These are phyloP conservation scores for Triticum dicoccoides DNA, from an alignment of 176 grass and related monocot genomes.

Conservation along the genomic window DNA sequence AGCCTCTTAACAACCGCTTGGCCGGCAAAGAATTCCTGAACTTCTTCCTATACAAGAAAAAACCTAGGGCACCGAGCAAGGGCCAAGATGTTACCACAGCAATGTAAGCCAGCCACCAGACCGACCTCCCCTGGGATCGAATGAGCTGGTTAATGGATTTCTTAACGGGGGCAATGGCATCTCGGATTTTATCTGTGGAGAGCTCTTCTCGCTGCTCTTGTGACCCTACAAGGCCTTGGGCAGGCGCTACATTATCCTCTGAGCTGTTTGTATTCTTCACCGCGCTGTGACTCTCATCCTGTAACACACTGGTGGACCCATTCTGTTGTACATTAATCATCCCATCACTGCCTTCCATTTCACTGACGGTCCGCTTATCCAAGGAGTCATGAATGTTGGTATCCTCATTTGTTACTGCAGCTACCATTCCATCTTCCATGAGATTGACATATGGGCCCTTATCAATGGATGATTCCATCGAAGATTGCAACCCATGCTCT, in stretches of 20 bases:
- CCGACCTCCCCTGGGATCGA: slow-evolving; percentile 47
- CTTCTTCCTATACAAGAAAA: slow-evolving; percentile 60
- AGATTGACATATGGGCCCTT: slow-evolving; percentile 87
- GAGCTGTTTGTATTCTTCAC: background rate
- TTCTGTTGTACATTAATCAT: background rate
- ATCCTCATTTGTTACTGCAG: slow-evolving; percentile 52
- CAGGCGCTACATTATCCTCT: background rate
- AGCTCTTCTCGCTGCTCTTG: slow-evolving; percentile 25
- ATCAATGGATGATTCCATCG: slow-evolving; percentile 63
- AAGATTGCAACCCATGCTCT: slow-evolving; percentile 43
- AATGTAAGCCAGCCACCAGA: slow-evolving; percentile 84
- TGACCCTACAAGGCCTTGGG: background rate
- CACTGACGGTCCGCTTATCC: background rate
- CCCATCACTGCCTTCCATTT: background rate
- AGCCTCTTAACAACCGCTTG: slow-evolving; percentile 34
- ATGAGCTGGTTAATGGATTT: slow-evolving; percentile 67
- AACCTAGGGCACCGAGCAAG: slow-evolving; percentile 54
- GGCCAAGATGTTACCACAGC: slow-evolving; percentile 81
- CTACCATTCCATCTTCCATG: slow-evolving; percentile 79
- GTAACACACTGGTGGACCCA: slow-evolving; percentile 8
- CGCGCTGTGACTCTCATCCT: background rate
- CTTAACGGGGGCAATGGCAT: slow-evolving; percentile 58
- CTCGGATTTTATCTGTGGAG: slow-evolving; percentile 30
- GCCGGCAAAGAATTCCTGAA: slow-evolving; percentile 30
- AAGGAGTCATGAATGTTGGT: slow-evolving; percentile 15